phyloP scores from a whole-genome alignment of 139 green algal species.

The Chlorella vulgaris region DNA sequence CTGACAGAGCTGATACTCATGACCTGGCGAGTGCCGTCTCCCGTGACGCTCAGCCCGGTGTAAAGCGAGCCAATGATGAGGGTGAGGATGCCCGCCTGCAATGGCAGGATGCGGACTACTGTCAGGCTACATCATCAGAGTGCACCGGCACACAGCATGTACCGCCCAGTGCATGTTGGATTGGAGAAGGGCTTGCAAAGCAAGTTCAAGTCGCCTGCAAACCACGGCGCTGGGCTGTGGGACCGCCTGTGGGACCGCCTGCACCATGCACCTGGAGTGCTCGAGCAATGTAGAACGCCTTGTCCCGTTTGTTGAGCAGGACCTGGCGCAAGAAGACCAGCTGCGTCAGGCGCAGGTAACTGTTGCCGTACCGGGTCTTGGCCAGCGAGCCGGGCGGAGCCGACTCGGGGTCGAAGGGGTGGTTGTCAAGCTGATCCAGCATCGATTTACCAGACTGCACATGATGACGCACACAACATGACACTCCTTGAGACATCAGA shows the following conservation, averaged over 20 bases:
- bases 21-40: neutral
- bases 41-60: neutral
- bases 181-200: no score
- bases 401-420: neutral
- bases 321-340: constrained; percentile 18
- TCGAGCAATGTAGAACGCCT: constrained; percentile 14
- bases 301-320: constrained; percentile 13
- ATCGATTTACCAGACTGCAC: constrained; percentile 6
- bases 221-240: no score
- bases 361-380: constrained; percentile 8
- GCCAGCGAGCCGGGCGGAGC: neutral
- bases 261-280: constrained; percentile 23
- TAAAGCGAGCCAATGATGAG: neutral
- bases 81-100: constrained; percentile 32
- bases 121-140: no score
- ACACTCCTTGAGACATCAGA: no score
- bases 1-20: neutral
- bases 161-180: no score
- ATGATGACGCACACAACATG: no score
- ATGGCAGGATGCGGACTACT: no score
- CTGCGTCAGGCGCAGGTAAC: neutral
- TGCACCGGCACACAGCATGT: no score
- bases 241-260: no score
- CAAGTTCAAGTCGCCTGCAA: no score
- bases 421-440: constrained; percentile 13